phyloP scores from a whole-genome alignment of 2,329 filamentous ascomycete genomes.

The Aspergillus novoparasiticus region DNA sequence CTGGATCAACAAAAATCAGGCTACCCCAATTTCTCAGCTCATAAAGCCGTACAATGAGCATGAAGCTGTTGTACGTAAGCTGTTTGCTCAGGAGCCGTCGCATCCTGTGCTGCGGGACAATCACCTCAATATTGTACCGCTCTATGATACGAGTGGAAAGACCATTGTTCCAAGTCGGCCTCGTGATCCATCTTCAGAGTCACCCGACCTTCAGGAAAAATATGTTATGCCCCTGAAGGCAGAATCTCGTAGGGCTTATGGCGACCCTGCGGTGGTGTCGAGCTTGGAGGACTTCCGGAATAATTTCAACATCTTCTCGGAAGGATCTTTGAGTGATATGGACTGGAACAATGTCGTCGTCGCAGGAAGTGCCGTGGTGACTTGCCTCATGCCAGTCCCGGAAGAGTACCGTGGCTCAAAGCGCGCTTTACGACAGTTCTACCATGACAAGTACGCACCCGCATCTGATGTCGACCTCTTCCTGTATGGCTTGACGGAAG shows the following conservation, averaged over 20 bases:
- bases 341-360: constrained; percentile 83
- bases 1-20: constrained; percentile 27
- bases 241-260: constrained; percentile 63
- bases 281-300: constrained; percentile 71
- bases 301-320: constrained; percentile 81
- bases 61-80: constrained; percentile 38
- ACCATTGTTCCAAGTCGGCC: constrained; percentile 33
- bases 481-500: constrained; percentile 75
- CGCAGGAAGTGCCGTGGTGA: constrained; percentile 79
- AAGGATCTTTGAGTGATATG: constrained; percentile 72
- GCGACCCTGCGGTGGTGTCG: constrained; percentile 68
- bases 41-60: constrained; percentile 40
- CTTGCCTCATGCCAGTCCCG: constrained; percentile 73
- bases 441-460: constrained; percentile 78
- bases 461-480: constrained; percentile 88
- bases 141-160: constrained; percentile 31
- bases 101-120: constrained; percentile 32
- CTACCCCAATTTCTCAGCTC: constrained; percentile 31
- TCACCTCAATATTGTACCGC: constrained; percentile 37
- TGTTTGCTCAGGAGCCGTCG: constrained; percentile 43
- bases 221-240: constrained; percentile 38
- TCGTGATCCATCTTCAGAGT: constrained; percentile 34
- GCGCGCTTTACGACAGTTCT: constrained; percentile 67
- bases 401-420: constrained; percentile 64
- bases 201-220: constrained; percentile 31